Conservation (phyloP, 1,139 yeast genomes). For the Scheffersomyces parashehatae region DNA sequence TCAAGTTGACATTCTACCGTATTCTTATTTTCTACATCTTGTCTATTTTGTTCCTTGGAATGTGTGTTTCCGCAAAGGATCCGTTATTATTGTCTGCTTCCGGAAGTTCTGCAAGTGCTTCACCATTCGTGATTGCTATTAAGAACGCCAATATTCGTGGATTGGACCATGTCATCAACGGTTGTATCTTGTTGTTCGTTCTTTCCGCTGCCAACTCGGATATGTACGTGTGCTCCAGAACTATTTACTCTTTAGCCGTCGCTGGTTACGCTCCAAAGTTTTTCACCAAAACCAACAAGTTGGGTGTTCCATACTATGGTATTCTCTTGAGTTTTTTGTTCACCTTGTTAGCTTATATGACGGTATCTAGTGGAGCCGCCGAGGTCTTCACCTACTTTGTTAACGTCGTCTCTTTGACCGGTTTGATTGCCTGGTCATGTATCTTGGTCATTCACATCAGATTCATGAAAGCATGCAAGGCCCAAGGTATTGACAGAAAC, state of each 20-base stretch:
- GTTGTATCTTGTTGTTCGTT: constrained; percentile 45
- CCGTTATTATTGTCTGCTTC: constrained; percentile 44
- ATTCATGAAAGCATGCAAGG: constrained; percentile 65
- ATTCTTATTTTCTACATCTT: constrained; percentile 67
- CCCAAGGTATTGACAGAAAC: constrained; percentile 53
- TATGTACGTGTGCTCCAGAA: constrained; percentile 49
- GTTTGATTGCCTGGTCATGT: constrained; percentile 31
- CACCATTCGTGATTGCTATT: constrained; percentile 65
- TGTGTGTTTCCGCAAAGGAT: constrained; percentile 75
- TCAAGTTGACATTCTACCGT: constrained; percentile 74
- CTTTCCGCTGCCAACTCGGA: constrained; percentile 51
- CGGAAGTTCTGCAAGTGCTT: constrained; percentile 66
- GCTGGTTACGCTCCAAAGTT: constrained; percentile 46
- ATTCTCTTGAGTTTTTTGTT: constrained; percentile 35
- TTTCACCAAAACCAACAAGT: constrained; percentile 58
- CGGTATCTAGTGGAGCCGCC: constrained; percentile 22
- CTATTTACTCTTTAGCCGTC: constrained; percentile 44
- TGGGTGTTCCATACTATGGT: constrained; percentile 62
- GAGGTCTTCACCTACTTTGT: constrained; percentile 27
- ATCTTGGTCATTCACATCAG: constrained; percentile 53
- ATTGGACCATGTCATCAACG: constrained; percentile 48
- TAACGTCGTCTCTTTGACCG: constrained; percentile 29
- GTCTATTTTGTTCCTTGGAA: constrained; percentile 67
- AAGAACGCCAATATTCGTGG: constrained; percentile 44
- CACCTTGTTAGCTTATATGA: constrained; percentile 31